A percentile compares a stretch with the other conserved stretches of the same genome.
These are phyloP conservation scores for Cercis canadensis DNA, from an alignment of 306 rosid genomes.

Conservation along the genomic window DNA sequence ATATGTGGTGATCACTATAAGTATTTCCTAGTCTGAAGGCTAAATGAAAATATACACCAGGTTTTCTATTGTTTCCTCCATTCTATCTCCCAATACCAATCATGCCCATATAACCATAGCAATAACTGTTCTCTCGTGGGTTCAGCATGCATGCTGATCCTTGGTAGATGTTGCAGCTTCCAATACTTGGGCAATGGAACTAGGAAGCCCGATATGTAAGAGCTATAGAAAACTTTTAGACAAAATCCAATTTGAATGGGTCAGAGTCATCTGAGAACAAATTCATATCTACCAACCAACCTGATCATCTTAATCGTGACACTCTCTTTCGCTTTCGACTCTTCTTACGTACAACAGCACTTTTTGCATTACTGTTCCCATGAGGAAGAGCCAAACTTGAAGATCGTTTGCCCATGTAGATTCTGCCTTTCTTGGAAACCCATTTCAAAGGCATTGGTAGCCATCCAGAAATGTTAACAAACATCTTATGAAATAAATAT, in stretches of 20 bases:
- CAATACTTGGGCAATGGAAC: not conserved
- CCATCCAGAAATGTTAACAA: no score
- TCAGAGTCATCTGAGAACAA: no score
- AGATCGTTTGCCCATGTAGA: conserved; percentile 61
- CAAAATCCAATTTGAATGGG: no score
- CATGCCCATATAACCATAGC: not conserved
- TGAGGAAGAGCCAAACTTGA: conserved; percentile 44
- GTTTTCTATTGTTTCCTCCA: conserved; percentile 33
- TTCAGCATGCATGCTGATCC: not conserved
- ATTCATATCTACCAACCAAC: no score
- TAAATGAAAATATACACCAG: no score
- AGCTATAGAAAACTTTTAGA: no score
- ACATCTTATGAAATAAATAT: no score
- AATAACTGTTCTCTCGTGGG: conserved; percentile 18
- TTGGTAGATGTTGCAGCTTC: conserved; percentile 5
- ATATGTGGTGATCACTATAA: no score
- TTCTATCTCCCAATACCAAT: conserved; percentile 28
- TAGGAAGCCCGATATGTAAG: no score
- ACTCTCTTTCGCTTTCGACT: conserved; percentile 57
- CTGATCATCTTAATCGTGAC: no score
- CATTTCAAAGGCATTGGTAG: conserved; percentile 84
- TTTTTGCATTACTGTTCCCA: conserved; percentile 38
- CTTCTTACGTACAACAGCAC: conserved; percentile 44
- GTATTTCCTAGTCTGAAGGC: no score
- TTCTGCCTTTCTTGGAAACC: conserved; percentile 62